Base-by-base conservation (phyloP, 140 eudicot genomes). In the Erigeron philadelphicus region DNA sequence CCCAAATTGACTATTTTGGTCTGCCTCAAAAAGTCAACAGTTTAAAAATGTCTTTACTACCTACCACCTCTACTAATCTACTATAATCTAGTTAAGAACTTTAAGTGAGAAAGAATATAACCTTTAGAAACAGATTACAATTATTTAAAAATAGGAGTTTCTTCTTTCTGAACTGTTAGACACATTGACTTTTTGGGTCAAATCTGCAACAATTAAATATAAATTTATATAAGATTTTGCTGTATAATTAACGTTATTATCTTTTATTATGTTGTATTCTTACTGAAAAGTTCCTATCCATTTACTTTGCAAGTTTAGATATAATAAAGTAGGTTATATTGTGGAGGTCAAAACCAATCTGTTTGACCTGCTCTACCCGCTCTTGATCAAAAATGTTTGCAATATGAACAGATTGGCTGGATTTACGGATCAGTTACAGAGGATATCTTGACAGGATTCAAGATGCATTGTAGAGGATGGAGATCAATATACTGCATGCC, bases 401-500 rank as follows among this genome's bases (percentile, higher is more conserved):
- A 72, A 78, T 64, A 17, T 58, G 42, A 38, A 71, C 84, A 93
- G 99, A 94, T 94, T 82, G 99, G 99, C 2, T 94, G 99, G 99
- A 94, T 94, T 61, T 94, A 94, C 59, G 99, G 99, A n/a, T 94
- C 99, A 35, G 97, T 94, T 52, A 94, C 99, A 4, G 99, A 94
- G 76, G 99, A 94, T 79, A 94, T 94, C 75, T 78, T 94, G 79
- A 87, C 97, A 47, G 99, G 99, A 18, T 94, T 94, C 89, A 94
- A 94, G 68, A 94, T 94, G 99, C 99, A 94, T 44, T 94, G 99
- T 53, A 85, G 99, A 23, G 99, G 99, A 64, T 94, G 99, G 99
- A 94, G 99, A 75, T 94, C 99, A n/a, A 82, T 94, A 12, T 94
- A 94, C 81, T 94, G 99, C 79, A 87, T 94, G 99, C 99, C 99